Evolutionary conservation across 345 rosid species (phyloP).

Genomic region (Toxicodendron radicans): DNA sequence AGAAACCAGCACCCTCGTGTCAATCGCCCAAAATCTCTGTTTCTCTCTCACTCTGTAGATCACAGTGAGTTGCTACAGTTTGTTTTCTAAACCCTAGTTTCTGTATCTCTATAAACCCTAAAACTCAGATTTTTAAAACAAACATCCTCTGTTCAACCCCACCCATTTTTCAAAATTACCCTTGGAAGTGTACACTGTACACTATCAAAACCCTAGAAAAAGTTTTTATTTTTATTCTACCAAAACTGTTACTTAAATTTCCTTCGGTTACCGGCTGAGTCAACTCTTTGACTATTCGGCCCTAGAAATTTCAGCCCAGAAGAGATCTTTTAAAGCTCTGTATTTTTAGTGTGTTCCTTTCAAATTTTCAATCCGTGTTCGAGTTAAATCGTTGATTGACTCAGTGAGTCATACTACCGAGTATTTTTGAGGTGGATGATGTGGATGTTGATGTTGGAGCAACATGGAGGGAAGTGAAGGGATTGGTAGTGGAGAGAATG

Average conservation of each 20-base stretch:
- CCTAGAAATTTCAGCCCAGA: not conserved
- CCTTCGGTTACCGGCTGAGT: conserved; percentile 8
- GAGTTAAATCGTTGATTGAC: conserved; percentile 25
- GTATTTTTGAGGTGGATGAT: conserved; percentile 14
- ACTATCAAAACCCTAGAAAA: conserved; percentile 10
- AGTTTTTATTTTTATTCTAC: not conserved
- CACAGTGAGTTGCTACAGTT: conserved; percentile 17
- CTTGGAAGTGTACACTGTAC: not conserved
- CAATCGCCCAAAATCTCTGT: conserved; percentile 26
- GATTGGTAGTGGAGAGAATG: conserved; percentile 41
- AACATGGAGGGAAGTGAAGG: conserved; percentile 63
- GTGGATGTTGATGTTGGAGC: conserved; percentile 38
- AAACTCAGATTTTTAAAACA: not conserved
- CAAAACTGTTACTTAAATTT: not conserved
- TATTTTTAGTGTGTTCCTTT: not conserved
- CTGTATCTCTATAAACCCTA: conserved; percentile 8
- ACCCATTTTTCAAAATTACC: not conserved
- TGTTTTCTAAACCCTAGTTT: conserved; percentile 13
- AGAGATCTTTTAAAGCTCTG: not conserved
- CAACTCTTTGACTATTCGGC: conserved; percentile 9
- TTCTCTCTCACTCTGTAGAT: conserved; percentile 14
- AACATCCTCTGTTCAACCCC: not conserved
- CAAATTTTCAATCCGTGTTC: not conserved
- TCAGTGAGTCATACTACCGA: not conserved
- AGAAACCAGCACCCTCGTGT: conserved; percentile 7